Evolutionary conservation across 2,329 filamentous ascomycete species (phyloP), one percentile per base, ranked within the genome.

Genomic region (Penicillium sp.): DNA sequence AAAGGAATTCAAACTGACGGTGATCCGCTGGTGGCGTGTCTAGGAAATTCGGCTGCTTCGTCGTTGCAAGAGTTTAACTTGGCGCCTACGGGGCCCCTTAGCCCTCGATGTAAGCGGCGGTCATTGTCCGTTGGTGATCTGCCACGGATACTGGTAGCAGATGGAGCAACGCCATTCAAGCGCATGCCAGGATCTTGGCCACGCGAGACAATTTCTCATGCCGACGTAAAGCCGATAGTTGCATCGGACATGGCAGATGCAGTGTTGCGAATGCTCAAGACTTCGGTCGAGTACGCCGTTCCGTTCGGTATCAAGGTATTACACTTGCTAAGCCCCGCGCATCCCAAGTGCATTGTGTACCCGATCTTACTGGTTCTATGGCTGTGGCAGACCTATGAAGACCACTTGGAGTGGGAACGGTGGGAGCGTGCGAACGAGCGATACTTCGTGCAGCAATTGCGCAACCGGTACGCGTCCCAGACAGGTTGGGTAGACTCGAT

Each of bases 361-460:
- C 25, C 52, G 14, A 16, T 13, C 28, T 33, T 54, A 13, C 11
- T 43, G 19, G 5, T n/a, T 6, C 26, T 42, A 16, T 42, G 52
- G 52, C 4, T 54, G 26, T 54, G 52, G 52, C 52, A 42, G 26
- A 16, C 7, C 26, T 54, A 30, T 30, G 26, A 43, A 13, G 14
- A 45, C 11, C 37, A 60, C 28, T 6, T n/a, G 10, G 38, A 48
- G 40, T 55, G 49, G 48, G 28, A 52, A 14, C 26, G 25, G 14
- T 60, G 58, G 58, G 22, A 45, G 53, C 26, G 16, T 6, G 45
- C 22, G 16, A 57, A 60, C 25, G 53, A 55, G n/a, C 22, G 48
- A 28, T 45, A 46, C 22, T 33, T 43, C n/a, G 37, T 38, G n/a
- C 40, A 26, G 13, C 42, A 52, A 13, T 33, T 60, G 28, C 58